Base-by-base conservation (phyloP, 2,329 filamentous ascomycete genomes). In the Fusarium chaquense region DNA sequence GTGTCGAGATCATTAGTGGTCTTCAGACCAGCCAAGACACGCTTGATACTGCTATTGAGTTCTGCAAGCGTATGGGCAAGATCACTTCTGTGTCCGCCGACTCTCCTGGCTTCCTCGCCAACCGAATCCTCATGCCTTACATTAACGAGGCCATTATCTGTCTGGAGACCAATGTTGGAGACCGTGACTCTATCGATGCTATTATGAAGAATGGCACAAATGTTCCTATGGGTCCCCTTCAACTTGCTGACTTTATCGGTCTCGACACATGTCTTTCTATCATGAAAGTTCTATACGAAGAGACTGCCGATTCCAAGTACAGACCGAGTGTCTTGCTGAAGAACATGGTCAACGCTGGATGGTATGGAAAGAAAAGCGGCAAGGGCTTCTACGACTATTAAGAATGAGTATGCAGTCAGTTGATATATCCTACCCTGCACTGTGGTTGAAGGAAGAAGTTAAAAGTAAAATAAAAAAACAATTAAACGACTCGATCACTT, bases 201-300 rank as follows among this genome's bases (percentile, higher is more conserved):
- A 99, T 99, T 75, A 99, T 99, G 96, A 98, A 97, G 87, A 98
- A 98, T 75, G 96, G 96, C 47, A 99, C 96, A 24, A 97, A 97
- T 77, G 96, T 99, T 41, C 96, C 96, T 26, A 99, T 99, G 96
- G 96, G 96, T 0, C 96, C 96, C 12, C 84, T 99, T 71, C 91
- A 94, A 76, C 83, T 99, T 75, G 96, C 96, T 4, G 96, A 99
- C 80, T 99, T 99, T 76, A 98, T 99, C 76, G 96, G 96, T 10
- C 85, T 99, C 45, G 96, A 99, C 79, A 99, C 96, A 0, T 99
- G 96, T 77, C 83, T 98, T 67, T 90, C 95, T 24, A 99, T 99
- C 76, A 99, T 99, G 96, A 94, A 92, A 81, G 96, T 98, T 6
- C 81, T 99, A 76, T 90, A 98, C 78, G 85, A 89, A 63, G 94